Base-by-base conservation (phyloP, 2,329 filamentous ascomycete species). In the Arthrobotrys iridis region DNA sequence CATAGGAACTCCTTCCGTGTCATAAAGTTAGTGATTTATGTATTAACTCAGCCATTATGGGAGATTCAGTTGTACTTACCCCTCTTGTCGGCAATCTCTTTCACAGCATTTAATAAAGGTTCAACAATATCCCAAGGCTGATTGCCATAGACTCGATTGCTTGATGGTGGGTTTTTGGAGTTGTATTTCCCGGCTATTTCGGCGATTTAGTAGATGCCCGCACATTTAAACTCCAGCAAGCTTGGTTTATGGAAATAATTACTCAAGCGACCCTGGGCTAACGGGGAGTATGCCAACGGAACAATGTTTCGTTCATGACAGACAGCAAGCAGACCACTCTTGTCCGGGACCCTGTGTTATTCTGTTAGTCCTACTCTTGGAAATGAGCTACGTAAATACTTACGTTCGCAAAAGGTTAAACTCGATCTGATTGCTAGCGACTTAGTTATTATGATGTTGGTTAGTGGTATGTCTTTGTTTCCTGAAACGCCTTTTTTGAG, bases 391-490 rank as follows among this genome's bases (percentile, higher is more conserved):
- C 7, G 1, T 43, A 20, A 20, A 24, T 8, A 45, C 59, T 64
- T 66, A 73, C 18, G 83, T 81, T 18, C 84, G 81, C 20, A 85
- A 79, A 22, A 84, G 77, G 30, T 81, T 82, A 78, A 82, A 85
- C 76, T 85, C 83, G 80, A 83, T 83, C 77, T 85, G 83, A 70
- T 84, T 84, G 15, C 82, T 81, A 0, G 83, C 82, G 3, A 85
- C 68, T 73, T 18, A n/a, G n/a, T n/a, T n/a, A n/a, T n/a, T n/a
- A n/a, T n/a, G n/a, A n/a, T n/a, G n/a, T n/a, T n/a, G n/a, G n/a
- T n/a, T n/a, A n/a, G n/a, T n/a, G n/a, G n/a, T n/a, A n/a, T n/a
- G n/a, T n/a, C n/a, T n/a, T n/a, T n/a, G n/a, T n/a, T n/a, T n/a
- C n/a, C n/a, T n/a, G n/a, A n/a, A n/a, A n/a, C n/a, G n/a, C n/a